Conservation (phyloP, 305 asterid species). For the Coffea humblotiana region DNA sequence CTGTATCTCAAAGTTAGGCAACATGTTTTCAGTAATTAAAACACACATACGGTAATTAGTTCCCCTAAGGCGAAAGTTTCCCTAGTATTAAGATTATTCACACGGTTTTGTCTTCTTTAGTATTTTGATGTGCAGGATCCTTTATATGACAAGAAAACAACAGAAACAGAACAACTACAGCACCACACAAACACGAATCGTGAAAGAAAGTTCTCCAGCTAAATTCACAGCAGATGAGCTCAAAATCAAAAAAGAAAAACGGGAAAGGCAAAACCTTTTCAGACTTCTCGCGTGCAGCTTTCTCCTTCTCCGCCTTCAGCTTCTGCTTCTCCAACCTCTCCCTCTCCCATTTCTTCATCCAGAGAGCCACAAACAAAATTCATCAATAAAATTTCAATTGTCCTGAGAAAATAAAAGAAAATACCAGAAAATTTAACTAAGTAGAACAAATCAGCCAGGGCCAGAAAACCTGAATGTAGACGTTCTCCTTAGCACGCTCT, state of each 20-base stretch:
- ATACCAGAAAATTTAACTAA: not conserved
- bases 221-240: not conserved
- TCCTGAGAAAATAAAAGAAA: not conserved
- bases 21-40: no score
- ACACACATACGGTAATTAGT: no score
- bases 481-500: conserved; percentile 81
- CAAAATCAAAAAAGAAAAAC: not conserved
- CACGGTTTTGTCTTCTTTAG: no score
- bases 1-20: not conserved
- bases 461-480: conserved; percentile 55
- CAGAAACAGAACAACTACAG: no score
- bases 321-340: conserved; percentile 41
- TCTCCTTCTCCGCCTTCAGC: conserved; percentile 35
- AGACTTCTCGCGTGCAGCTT: conserved; percentile 33
- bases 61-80: no score
- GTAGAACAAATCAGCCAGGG: not conserved
- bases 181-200: no score
- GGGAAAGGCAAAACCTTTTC: conserved; percentile 25
- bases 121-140: not conserved
- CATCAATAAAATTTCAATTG: not conserved
- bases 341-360: conserved; percentile 41
- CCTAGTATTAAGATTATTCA: not conserved
- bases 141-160: no score
- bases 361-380: not conserved
- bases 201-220: no score